These are phyloP conservation scores for Ganoderma leucocontextum DNA, from an alignment of 1,284 basidiomycete species.

Conservation along the genomic window DNA sequence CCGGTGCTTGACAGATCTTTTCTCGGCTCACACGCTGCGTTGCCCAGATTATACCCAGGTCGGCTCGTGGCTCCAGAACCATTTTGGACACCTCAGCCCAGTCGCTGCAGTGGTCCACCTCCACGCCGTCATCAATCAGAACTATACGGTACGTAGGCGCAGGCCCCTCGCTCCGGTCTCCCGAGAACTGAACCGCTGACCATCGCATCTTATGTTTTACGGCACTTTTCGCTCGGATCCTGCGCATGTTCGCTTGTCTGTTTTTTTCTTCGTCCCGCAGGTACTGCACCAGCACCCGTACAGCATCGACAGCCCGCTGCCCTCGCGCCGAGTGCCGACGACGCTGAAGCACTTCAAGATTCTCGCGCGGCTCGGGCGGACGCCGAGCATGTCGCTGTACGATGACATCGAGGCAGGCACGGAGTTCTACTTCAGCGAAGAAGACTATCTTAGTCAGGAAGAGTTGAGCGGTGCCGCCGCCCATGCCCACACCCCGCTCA, in stretches of 20 bases:
- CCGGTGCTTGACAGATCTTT: background rate
- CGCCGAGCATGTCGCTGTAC: conserved; percentile 60
- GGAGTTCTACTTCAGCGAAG: conserved; percentile 71
- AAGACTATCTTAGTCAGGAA: conserved; percentile 60
- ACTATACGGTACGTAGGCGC: conserved; percentile 52
- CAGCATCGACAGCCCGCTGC: conserved; percentile 10
- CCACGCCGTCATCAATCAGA: conserved; percentile 74
- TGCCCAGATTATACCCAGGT: conserved; percentile 61
- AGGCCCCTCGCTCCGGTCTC: conserved; percentile 3
- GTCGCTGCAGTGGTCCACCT: conserved; percentile 73
- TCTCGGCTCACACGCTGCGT: conserved; percentile 4
- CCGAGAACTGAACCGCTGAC: conserved; percentile 10
- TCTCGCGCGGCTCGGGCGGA: conserved; percentile 66
- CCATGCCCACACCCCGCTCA: conserved; percentile 21
- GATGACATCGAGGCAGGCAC: conserved; percentile 68
- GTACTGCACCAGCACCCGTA: conserved; percentile 27
- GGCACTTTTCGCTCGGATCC: background rate
- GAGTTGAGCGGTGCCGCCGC: conserved; percentile 33
- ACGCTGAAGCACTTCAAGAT: conserved; percentile 78
- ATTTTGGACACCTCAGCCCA: conserved; percentile 61
- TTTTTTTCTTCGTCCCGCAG: conserved; percentile 9
- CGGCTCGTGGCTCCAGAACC: conserved; percentile 63
- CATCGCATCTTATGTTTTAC: conserved; percentile 18
- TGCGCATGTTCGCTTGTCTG: conserved; percentile 8
- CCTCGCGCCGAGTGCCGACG: conserved; percentile 59